Conservation (phyloP, 2,329 filamentous ascomycete species). For the Aspergillus texensis region DNA sequence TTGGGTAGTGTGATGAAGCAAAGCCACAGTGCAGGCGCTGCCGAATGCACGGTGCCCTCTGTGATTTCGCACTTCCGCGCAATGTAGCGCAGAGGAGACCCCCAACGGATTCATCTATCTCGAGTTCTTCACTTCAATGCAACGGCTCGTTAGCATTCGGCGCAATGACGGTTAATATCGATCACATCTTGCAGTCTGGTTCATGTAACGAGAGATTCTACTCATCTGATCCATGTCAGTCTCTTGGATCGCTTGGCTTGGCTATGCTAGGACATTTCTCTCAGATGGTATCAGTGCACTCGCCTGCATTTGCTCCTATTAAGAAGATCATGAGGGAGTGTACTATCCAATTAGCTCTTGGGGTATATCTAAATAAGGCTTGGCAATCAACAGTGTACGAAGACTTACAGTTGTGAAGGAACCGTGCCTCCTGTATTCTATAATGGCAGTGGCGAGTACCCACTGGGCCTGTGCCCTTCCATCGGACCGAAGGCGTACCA, state of each 20-base stretch:
- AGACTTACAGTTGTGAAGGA: neutral
- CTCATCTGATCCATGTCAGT: no score
- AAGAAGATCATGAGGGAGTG: neutral
- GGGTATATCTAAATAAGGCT: neutral
- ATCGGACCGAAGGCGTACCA: neutral
- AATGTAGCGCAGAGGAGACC: neutral
- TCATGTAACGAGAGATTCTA: no score
- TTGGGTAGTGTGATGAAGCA: neutral
- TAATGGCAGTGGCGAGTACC: conserved; percentile 4
- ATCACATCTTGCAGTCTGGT: neutral
- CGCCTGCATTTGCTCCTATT: neutral
- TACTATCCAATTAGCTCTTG: neutral
- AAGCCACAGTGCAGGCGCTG: neutral
- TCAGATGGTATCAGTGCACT: neutral
- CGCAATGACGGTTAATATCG: neutral
- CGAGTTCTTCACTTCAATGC: neutral
- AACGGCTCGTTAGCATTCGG: neutral
- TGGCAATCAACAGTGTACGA: no score
- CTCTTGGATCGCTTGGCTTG: neutral
- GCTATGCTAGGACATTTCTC: neutral
- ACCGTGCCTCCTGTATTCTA: conserved; percentile 1
- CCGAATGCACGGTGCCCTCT: neutral
- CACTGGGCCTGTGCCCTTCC: neutral
- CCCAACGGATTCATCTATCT: neutral
- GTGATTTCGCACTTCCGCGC: neutral